A percentile compares a stretch with the other conserved stretches of the same genome.
Evolutionary conservation across 2,329 filamentous ascomycete genomes (phyloP).

Genomic region (Aspergillus sp.): DNA sequence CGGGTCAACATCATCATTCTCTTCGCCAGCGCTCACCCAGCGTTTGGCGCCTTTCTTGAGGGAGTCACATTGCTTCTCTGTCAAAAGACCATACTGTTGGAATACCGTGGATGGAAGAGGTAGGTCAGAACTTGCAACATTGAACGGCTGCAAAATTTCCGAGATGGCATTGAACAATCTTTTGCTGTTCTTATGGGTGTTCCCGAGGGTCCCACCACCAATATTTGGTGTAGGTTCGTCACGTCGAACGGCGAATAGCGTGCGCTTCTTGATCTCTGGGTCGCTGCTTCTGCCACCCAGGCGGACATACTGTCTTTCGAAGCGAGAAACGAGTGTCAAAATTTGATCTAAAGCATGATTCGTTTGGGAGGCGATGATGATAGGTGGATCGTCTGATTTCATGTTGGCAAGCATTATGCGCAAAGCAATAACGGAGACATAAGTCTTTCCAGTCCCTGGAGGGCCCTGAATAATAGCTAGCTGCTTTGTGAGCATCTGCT

Average conservation of each 20-base stretch:
- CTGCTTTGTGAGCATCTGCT: slow-evolving; percentile 68
- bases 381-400: slow-evolving; percentile 58
- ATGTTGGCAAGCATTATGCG: slow-evolving; percentile 64
- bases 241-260: slow-evolving; percentile 62
- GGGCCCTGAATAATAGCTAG: slow-evolving; percentile 81
- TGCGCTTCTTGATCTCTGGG: slow-evolving; percentile 63
- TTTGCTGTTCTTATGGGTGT: slow-evolving; percentile 44
- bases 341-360: slow-evolving; percentile 90
- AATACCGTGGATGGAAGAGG: slow-evolving; percentile 59
- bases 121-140: slow-evolving; percentile 30
- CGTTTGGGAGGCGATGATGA: slow-evolving; percentile 81
- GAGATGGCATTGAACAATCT: slow-evolving; percentile 43
- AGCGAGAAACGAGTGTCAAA: slow-evolving; percentile 61
- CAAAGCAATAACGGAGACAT: slow-evolving; percentile 72
- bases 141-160: slow-evolving; percentile 46
- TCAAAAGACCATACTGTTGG: slow-evolving; percentile 58
- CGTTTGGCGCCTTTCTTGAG: slow-evolving; percentile 51
- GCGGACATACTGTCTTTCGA: slow-evolving; percentile 63
- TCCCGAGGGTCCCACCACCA: slow-evolving; percentile 40
- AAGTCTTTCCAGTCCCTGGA: slow-evolving; percentile 78
- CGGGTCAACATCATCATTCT: slow-evolving; percentile 29
- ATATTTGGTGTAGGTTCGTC: slow-evolving; percentile 32
- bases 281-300: slow-evolving; percentile 71
- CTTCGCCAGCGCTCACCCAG: slow-evolving; percentile 39
- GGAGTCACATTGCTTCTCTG: slow-evolving; percentile 61